phyloP scores from a whole-genome alignment of 108 stramenopile genomes.

The Stephanodiscus minutulus region DNA sequence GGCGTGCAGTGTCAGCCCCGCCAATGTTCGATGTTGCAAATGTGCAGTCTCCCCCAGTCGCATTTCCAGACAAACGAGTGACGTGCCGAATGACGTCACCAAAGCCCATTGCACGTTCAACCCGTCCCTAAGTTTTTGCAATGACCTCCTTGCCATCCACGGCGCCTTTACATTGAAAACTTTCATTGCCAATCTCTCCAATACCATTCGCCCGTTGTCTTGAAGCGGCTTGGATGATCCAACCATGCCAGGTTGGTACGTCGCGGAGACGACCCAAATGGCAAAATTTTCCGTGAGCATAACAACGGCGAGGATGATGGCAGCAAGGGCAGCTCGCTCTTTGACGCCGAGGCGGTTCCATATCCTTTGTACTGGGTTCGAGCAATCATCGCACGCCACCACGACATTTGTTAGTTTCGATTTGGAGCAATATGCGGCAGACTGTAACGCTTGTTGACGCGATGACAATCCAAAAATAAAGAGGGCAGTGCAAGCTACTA shows the following conservation, averaged over 20 bases:
- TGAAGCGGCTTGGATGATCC: constrained; percentile 66
- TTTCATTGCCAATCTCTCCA: constrained; percentile 49
- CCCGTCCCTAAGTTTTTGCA: constrained; percentile 57
- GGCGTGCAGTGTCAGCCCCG: constrained; percentile 57
- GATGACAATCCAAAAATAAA: constrained; percentile 44
- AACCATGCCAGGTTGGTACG: constrained; percentile 55
- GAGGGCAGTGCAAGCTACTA: constrained; percentile 30
- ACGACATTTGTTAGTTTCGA: neutral
- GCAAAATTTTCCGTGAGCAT: constrained; percentile 81
- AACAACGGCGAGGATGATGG: constrained; percentile 44
- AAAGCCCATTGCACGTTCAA: constrained; percentile 82
- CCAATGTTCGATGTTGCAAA: constrained; percentile 51
- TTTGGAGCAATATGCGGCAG: neutral
- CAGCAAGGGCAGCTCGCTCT: constrained; percentile 33
- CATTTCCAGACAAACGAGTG: constrained; percentile 65
- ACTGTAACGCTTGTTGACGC: constrained; percentile 14
- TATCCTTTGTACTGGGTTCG: constrained; percentile 12
- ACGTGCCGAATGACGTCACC: constrained; percentile 60
- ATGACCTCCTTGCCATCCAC: constrained; percentile 46
- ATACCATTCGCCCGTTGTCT: constrained; percentile 73
- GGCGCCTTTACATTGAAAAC: constrained; percentile 39
- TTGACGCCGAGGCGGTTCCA: constrained; percentile 31
- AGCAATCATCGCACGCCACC: neutral
- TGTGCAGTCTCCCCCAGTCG: constrained; percentile 16
- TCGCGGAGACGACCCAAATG: constrained; percentile 85